Percentiles rank a stretch among this genome's conserved stretches.
Conservation (phyloP, 2,329 filamentous ascomycete species). For the Rhynchosporium graminicola region DNA sequence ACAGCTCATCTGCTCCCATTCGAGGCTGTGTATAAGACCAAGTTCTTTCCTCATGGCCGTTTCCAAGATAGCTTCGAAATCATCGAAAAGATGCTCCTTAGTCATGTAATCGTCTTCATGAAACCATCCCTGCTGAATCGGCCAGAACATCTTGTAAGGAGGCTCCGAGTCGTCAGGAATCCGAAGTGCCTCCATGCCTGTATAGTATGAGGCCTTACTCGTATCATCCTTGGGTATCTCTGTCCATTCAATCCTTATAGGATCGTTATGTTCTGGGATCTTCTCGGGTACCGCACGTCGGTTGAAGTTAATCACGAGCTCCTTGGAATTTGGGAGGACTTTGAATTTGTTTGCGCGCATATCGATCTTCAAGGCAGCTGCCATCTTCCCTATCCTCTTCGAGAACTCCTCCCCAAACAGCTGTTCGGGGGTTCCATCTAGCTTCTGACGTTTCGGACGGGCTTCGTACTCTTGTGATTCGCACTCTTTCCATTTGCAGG, state of each 20-base stretch:
- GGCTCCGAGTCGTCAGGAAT: conserved; percentile 88
- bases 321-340: conserved; percentile 95
- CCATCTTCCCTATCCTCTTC: conserved; percentile 78
- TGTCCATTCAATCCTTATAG: conserved; percentile 93
- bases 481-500: conserved; percentile 72
- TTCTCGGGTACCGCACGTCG: conserved; percentile 78
- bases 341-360: conserved; percentile 95
- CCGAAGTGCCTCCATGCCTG: conserved; percentile 78
- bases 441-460: conserved; percentile 71
- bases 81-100: conserved; percentile 78
- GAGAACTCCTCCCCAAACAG: conserved; percentile 83
- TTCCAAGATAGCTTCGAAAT: conserved; percentile 84
- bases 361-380: conserved; percentile 80
- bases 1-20: conserved; percentile 89
- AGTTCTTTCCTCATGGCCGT: conserved; percentile 85
- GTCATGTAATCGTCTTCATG: conserved; percentile 87
- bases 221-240: conserved; percentile 68
- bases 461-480: conserved; percentile 83
- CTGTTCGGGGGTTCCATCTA: conserved; percentile 62
- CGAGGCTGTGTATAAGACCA: conserved; percentile 72
- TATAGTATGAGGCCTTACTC: conserved; percentile 63
- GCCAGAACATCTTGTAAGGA: conserved; percentile 92
- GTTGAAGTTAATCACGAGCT: conserved; percentile 94
- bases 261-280: conserved; percentile 93
- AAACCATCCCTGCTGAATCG: conserved; percentile 80